Evolutionary conservation across 345 rosid species (phyloP).

Genomic region (Populus ilicifolia): DNA sequence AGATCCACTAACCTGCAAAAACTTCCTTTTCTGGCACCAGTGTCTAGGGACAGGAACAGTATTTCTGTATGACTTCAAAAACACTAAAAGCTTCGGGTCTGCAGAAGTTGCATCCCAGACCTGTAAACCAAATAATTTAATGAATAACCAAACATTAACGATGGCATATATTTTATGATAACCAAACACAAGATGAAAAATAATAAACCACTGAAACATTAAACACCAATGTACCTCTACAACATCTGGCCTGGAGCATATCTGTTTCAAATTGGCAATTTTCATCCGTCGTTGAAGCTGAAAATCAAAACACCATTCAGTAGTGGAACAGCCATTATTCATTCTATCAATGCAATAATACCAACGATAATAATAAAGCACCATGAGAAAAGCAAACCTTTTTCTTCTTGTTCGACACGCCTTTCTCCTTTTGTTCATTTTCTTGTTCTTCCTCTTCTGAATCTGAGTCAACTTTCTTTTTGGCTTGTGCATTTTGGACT

Average conservation of each 20-base stretch:
- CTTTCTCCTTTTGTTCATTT: conserved; percentile 68
- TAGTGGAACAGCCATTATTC: neutral
- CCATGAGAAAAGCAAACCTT: conserved; percentile 40
- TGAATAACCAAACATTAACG: neutral
- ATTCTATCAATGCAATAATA: neutral
- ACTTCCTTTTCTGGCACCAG: conserved; percentile 98
- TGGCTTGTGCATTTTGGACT: conserved; percentile 51
- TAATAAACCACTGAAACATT: neutral
- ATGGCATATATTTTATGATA: neutral
- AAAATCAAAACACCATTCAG: conserved; percentile 6
- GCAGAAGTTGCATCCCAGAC: conserved; percentile 99
- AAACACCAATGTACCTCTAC: conserved; percentile 65
- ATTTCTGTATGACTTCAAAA: conserved; percentile 84
- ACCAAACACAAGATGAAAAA: neutral
- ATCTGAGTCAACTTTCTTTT: conserved; percentile 68
- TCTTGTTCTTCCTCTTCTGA: conserved; percentile 78
- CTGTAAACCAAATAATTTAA: conserved; percentile 35
- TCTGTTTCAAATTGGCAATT: conserved; percentile 87
- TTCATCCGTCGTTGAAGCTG: conserved; percentile 95
- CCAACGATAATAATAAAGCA: neutral
- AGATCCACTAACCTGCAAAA: conserved; percentile 77
- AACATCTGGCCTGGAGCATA: conserved; percentile 94
- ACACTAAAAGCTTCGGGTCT: conserved; percentile 94
- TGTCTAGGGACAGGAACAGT: conserved; percentile 99
- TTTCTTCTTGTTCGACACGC: conserved; percentile 78